A percentile compares a stretch with the other conserved stretches of the same genome.
Evolutionary conservation across 2,329 filamentous ascomycete genomes (phyloP).

Genomic region (Aspergillus phoenicis): DNA sequence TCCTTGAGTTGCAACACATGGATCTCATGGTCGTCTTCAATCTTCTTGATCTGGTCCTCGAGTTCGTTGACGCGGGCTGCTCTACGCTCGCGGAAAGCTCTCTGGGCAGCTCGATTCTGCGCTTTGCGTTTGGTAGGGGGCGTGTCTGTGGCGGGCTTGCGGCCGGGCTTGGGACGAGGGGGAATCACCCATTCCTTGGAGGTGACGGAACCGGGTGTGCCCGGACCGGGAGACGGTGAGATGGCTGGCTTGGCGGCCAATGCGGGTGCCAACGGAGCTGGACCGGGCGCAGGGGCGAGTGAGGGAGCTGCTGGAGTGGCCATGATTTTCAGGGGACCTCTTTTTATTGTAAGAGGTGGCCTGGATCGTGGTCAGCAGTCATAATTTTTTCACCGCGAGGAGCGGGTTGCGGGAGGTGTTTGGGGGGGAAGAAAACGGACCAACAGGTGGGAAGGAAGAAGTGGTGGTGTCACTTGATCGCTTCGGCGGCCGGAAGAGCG

Average conservation of each 20-base stretch:
- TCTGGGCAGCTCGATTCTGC: slow-evolving; percentile 89
- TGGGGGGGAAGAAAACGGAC: slow-evolving; percentile 19
- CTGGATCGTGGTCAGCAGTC: slow-evolving; percentile 28
- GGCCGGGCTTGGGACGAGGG: slow-evolving; percentile 81
- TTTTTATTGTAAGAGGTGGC: slow-evolving; percentile 18
- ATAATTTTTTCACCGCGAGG: slow-evolving; percentile 8
- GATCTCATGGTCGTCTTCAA: slow-evolving; percentile 51
- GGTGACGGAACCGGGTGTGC: slow-evolving; percentile 61
- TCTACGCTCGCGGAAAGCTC: slow-evolving; percentile 84
- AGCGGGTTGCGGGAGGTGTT: slow-evolving; percentile 9
- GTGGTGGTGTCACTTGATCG: slow-evolving; percentile 28
- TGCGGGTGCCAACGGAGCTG: slow-evolving; percentile 40
- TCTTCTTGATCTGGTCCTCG: slow-evolving; percentile 53
- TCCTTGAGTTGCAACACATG: slow-evolving; percentile 57
- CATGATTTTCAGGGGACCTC: slow-evolving; percentile 24
- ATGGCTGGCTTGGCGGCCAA: slow-evolving; percentile 44
- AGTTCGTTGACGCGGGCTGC: slow-evolving; percentile 78
- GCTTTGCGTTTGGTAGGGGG: slow-evolving; percentile 91
- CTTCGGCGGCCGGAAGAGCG: slow-evolving; percentile 40
- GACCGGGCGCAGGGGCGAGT: slow-evolving; percentile 43
- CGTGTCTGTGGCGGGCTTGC: slow-evolving; percentile 91
- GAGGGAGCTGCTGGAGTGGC: slow-evolving; percentile 37
- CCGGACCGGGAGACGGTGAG: slow-evolving; percentile 42
- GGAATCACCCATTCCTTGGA: slow-evolving; percentile 85
- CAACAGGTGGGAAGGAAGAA: slow-evolving; percentile 19